These are phyloP conservation scores for Phytopythium boreale DNA, from an alignment of 352 stramenopile species.

Conservation along the genomic window DNA sequence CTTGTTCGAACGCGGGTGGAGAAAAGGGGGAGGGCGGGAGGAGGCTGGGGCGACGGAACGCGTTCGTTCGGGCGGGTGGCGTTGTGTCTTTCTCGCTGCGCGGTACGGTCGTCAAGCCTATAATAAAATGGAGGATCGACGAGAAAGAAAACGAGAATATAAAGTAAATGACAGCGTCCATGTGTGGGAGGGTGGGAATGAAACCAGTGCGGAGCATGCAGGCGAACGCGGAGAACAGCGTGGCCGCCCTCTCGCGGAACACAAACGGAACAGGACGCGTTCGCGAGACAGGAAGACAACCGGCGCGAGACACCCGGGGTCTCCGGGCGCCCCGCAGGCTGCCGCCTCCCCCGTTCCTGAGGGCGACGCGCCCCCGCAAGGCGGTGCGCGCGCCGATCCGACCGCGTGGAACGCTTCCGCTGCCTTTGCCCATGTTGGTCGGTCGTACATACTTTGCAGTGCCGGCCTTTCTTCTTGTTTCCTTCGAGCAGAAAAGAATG, in stretches of 20 bases:
- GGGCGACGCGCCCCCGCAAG: too few species aligned
- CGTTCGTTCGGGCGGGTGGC: background rate
- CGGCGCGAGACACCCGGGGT: too few species aligned
- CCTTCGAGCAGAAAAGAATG: too few species aligned
- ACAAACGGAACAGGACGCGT: conserved; percentile 3
- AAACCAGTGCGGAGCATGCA: too few species aligned
- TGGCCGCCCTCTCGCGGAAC: background rate
- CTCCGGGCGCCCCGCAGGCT: too few species aligned
- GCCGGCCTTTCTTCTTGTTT: background rate
- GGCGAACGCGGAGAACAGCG: background rate
- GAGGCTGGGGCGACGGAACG: background rate
- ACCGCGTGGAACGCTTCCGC: too few species aligned
- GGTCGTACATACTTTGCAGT: background rate
- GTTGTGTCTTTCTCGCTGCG: background rate
- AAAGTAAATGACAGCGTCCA: background rate
- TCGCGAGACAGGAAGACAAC: background rate
- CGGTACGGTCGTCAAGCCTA: background rate
- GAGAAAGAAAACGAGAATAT: background rate
- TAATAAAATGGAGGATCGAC: background rate
- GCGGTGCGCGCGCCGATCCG: too few species aligned
- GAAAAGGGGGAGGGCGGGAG: background rate
- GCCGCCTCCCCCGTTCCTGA: too few species aligned
- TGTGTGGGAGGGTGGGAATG: too few species aligned
- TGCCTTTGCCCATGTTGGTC: too few species aligned
- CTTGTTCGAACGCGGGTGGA: background rate